Base-by-base conservation (phyloP, 2,329 filamentous ascomycete genomes). In the Myriosclerotinia scirpicola region DNA sequence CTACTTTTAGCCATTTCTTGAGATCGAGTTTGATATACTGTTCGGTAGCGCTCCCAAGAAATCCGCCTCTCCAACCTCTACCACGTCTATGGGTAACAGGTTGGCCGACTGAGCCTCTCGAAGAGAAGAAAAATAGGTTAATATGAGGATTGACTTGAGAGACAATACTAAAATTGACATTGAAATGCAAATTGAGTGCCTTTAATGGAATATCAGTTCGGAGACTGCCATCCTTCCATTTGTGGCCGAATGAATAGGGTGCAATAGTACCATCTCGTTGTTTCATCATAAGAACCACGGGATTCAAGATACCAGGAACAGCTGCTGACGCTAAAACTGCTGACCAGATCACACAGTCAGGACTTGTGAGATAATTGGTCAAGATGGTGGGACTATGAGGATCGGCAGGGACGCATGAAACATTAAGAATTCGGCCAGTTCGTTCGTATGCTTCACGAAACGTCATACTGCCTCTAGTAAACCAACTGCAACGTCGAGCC, bases 71-170 rank as follows among this genome's bases (percentile, higher is more conserved):
- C 95, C 95, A 99, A 66, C 95, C 95, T 56, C 93, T 90, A 6
- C 95, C 95, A 72, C 90, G 90, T 65, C 95, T 90, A 78, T 99
- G 95, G 0, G 93, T 97, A 22, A 98, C 95, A 12, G 95, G 95
- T 63, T 92, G 89, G 6, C 95, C 95, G 12, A 98, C 94, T 0
- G 91, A 90, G 15, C 95, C 95, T 42, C 95, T 87, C 0, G 93
- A 96, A 40, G 91, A 95, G 82, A 98, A 99, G 85, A 99, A 98
- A 83, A 99, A 99, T 38, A 98, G 87, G 75, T 97, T 98, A 78
- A 99, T 94, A 77, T 99, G 95, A 1, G 95, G 95, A 77, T 99
- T 99, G 59, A 97, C 94, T 80, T 93, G 86, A 72, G 83, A 85
- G 73, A 89, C 95, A 70, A 99, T 93, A 70, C 91, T 94, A 78